Percentiles rank a stretch among this genome's conserved stretches.
phyloP scores from a whole-genome alignment of 2,329 filamentous ascomycete genomes.

The Xylaria sp. region DNA sequence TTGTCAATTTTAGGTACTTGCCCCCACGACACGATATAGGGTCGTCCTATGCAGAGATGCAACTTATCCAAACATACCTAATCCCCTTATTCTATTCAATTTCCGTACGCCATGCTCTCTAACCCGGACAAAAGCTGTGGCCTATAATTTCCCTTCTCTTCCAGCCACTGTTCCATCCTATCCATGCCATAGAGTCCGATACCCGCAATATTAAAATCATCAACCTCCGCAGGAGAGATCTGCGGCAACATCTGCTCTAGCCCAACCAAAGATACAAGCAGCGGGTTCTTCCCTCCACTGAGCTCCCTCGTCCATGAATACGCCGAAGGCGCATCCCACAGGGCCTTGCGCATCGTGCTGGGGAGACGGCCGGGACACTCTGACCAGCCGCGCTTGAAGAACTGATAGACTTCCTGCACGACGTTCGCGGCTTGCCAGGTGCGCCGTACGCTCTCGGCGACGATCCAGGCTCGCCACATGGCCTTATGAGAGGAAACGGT shows the following conservation, averaged over 20 bases:
- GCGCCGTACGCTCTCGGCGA: slow-evolving; percentile 49
- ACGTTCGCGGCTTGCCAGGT: slow-evolving; percentile 44
- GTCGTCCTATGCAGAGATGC: no score
- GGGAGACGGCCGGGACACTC: slow-evolving; percentile 46
- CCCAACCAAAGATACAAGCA: slow-evolving; percentile 36
- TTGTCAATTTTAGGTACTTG: neutral
- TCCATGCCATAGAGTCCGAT: slow-evolving; percentile 40
- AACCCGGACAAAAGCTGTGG: slow-evolving; percentile 5
- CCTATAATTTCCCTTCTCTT: slow-evolving; percentile 20
- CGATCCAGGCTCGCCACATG: slow-evolving; percentile 47
- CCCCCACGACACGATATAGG: neutral
- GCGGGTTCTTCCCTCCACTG: slow-evolving; percentile 27
- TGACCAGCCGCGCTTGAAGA: slow-evolving; percentile 44
- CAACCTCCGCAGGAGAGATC: slow-evolving; percentile 38
- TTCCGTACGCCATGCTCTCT: neutral
- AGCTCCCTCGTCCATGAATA: slow-evolving; percentile 40
- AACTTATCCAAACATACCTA: neutral
- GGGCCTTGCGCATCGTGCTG: slow-evolving; percentile 44
- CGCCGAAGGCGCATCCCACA: slow-evolving; percentile 48
- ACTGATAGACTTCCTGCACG: slow-evolving; percentile 44
- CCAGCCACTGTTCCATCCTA: slow-evolving; percentile 38
- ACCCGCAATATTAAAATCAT: slow-evolving; percentile 38
- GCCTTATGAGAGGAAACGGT: slow-evolving; percentile 16
- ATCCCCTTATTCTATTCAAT: neutral
- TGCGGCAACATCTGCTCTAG: slow-evolving; percentile 34